Evolutionary conservation across 2,329 filamentous ascomycete species (phyloP), one percentile per base, ranked within the genome.

Genomic region (Alternaria sp.): DNA sequence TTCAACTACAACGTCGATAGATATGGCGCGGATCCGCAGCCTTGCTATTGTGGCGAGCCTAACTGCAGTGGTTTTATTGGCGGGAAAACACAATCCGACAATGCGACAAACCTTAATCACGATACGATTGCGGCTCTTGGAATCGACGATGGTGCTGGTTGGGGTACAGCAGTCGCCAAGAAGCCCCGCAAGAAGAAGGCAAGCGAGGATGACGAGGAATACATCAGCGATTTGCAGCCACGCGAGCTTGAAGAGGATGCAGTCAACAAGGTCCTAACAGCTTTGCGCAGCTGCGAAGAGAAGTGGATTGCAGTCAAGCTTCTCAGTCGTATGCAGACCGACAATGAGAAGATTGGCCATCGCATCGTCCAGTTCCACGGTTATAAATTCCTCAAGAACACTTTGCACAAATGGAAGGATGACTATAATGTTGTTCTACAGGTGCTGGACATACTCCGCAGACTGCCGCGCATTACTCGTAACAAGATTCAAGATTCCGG

Each of bases 1-100:
- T 99, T 99, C 83, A 97, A 99, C 82, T 99, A 99, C 86, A 99
- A 99, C 72, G 95, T 99, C 66, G 95, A 99, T 79, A 89, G 95
- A 65, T 99, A 99, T 75, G 95, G 95, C 63, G 93, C 95, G 41
- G 93, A 99, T 69, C 94, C 95, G 41, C 94, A 98, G 78, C 93
- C 92, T 28, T 99, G 95, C 79, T 98, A 98, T 78, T 99, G 95
- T 77, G 93, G 88, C 62, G 95, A 99, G 79, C 84, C 88, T 17
- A 98, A 97, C 74, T 99, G 95, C 79, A 92, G 93, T 21, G 95
- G 95, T 53, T 98, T 92, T 78, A 97, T 99, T 67, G 95, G 95
- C 67, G 95, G 95, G 73, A 97, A 96, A 82, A 98, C 95, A 1
- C 95, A 99, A 79, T 98, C 95, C 23, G 94, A 97, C 77, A 90